Conservation (phyloP, 1,284 basidiomycete genomes). For the Apiotrichum siamense region DNA sequence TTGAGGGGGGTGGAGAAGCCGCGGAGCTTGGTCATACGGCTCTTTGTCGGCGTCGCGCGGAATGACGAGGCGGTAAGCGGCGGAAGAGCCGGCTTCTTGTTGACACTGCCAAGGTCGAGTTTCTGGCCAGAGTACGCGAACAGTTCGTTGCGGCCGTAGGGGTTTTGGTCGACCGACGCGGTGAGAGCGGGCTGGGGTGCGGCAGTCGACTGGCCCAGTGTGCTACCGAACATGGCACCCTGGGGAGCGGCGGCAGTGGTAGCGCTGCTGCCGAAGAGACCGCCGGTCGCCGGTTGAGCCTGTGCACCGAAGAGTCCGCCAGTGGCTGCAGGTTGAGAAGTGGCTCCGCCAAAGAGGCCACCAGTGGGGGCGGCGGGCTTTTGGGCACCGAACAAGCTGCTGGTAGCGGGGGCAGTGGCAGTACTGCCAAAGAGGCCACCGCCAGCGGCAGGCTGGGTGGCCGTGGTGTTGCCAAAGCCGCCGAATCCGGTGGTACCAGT, state of each 20-base stretch:
- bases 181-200: constrained; percentile 52
- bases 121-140: constrained; percentile 48
- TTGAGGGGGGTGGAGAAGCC: constrained; percentile 49
- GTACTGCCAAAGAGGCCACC: constrained; percentile 41
- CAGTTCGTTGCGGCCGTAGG: constrained; percentile 71
- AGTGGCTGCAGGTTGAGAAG: constrained; percentile 10
- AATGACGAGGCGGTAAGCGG: constrained; percentile 48
- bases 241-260: constrained; percentile 17
- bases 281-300: constrained; percentile 26
- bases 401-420: constrained; percentile 23
- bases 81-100: constrained; percentile 49
- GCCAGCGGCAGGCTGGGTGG: constrained; percentile 25
- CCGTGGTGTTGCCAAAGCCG: constrained; percentile 49
- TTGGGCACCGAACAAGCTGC: constrained; percentile 18
- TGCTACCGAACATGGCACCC: constrained; percentile 18
- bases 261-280: constrained; percentile 48
- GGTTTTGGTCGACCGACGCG: constrained; percentile 78
- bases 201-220: constrained; percentile 35
- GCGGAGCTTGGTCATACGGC: constrained; percentile 49
- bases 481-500: neutral
- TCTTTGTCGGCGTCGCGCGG: constrained; percentile 44
- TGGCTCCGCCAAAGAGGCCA: constrained; percentile 27
- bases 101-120: constrained; percentile 39
- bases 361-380: constrained; percentile 14
- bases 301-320: constrained; percentile 40